phyloP scores from a whole-genome alignment of 345 rosid genomes.

The Corchorus olitorius region DNA sequence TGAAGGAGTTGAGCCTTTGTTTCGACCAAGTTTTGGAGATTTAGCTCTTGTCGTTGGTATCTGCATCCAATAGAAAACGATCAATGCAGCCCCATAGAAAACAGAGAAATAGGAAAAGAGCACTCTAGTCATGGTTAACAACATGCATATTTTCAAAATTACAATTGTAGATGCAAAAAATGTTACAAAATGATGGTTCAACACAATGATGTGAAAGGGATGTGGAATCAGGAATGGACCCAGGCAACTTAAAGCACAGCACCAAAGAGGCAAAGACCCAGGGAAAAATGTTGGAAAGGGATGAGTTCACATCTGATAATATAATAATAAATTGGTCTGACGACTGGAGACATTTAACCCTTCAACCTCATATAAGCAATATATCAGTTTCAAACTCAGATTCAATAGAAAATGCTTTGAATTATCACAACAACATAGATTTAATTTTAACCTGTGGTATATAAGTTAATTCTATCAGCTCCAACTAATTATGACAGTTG shows the following conservation, averaged over 20 bases:
- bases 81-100: background rate
- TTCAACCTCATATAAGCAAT: background rate
- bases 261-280: background rate
- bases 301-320: background rate
- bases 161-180: background rate
- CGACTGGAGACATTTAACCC: background rate
- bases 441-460: background rate
- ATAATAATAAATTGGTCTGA: background rate
- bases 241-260: background rate
- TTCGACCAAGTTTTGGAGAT: slow-evolving; percentile 97
- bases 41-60: slow-evolving; percentile 93
- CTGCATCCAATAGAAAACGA: slow-evolving; percentile 43
- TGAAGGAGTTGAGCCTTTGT: slow-evolving; percentile 45
- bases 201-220: background rate
- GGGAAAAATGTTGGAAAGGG: background rate
- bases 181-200: background rate
- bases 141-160: background rate
- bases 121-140: background rate
- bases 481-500: background rate
- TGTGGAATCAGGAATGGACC: background rate
- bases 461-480: slow-evolving; percentile 5
- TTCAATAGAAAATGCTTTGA: background rate
- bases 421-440: background rate
- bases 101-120: background rate
- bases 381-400: background rate